Conservation (phyloP, 805 yeast species). For the Myxozyma monticola region DNA sequence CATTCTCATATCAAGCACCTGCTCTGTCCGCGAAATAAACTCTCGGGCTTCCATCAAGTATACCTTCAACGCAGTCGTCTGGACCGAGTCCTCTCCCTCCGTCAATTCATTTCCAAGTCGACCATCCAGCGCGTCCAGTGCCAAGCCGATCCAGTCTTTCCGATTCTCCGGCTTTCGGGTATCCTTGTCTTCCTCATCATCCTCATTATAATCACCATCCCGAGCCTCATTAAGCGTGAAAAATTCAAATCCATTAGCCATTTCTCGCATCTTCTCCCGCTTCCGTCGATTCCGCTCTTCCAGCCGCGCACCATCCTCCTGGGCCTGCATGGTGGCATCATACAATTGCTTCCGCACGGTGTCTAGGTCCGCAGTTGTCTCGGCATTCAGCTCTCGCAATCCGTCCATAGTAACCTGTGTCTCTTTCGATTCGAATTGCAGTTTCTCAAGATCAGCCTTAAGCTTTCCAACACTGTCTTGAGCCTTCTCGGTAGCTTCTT, state of each 20-base stretch:
- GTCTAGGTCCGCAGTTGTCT: constrained; percentile 29
- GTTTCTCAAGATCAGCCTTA: constrained; percentile 17
- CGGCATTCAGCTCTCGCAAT: constrained; percentile 28
- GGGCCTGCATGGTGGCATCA: constrained; percentile 13
- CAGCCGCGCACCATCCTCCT: constrained; percentile 6
- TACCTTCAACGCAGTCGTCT: constrained; percentile 3
- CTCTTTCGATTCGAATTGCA: constrained; percentile 26
- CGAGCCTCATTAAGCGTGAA: constrained; percentile 4
- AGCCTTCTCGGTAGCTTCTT: constrained; percentile 1
- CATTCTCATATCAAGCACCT: constrained; percentile 16
- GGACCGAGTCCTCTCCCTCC: neutral
- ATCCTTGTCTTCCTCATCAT: constrained; percentile 9
- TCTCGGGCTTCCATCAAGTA: constrained; percentile 19
- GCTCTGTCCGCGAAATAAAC: constrained; percentile 17
- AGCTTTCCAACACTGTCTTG: constrained; percentile 10
- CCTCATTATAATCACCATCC: neutral
- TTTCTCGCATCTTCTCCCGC: constrained; percentile 22
- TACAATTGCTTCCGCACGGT: constrained; percentile 18
- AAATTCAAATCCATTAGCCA: constrained; percentile 23
- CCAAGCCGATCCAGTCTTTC: constrained; percentile 18
- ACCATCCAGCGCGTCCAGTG: constrained; percentile 5
- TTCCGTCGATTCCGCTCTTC: constrained; percentile 22
- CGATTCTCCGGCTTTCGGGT: neutral
- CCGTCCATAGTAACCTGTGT: constrained; percentile 20
- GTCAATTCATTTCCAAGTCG: neutral